These are phyloP conservation scores for Paspalum notatum DNA, from an alignment of 176 grass and related monocot genomes.

Conservation along the genomic window DNA sequence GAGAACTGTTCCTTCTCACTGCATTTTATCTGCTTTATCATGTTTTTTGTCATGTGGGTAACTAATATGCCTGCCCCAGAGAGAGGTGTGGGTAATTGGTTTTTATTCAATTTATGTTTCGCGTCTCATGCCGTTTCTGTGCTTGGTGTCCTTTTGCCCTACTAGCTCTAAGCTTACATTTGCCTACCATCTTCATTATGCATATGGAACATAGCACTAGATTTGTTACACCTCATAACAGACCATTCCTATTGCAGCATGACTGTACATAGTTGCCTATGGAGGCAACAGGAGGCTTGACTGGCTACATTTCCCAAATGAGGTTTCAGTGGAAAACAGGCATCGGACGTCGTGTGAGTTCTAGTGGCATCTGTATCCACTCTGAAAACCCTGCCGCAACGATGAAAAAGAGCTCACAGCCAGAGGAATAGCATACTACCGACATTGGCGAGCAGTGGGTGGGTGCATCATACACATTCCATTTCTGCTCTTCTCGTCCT, in stretches of 20 bases:
- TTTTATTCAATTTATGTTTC: not conserved
- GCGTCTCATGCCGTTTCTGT: not conserved
- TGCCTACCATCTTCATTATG: not conserved
- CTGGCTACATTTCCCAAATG: not conserved
- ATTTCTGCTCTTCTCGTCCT: not conserved
- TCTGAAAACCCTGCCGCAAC: conserved; percentile 10
- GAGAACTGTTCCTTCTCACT: not conserved
- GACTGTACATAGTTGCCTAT: conserved; percentile 29
- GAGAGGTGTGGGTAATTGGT: not conserved
- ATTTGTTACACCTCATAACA: conserved; percentile 33
- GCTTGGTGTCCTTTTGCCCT: not conserved
- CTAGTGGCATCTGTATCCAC: not conserved
- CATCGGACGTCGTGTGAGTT: not conserved
- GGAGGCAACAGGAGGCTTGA: not conserved
- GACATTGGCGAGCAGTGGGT: not conserved
- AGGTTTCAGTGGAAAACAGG: not conserved
- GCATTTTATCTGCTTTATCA: conserved; percentile 9
- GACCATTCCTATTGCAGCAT: conserved; percentile 27
- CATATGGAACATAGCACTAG: not conserved
- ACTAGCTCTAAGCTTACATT: not conserved
- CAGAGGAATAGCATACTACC: conserved; percentile 5
- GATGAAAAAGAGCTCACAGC: not conserved
- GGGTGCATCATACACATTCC: not conserved
- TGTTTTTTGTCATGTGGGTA: conserved; percentile 12
- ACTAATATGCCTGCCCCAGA: not conserved